Conservation (phyloP, 306 rosid species). For the cucumber (Cucumis sativus) region DNA sequence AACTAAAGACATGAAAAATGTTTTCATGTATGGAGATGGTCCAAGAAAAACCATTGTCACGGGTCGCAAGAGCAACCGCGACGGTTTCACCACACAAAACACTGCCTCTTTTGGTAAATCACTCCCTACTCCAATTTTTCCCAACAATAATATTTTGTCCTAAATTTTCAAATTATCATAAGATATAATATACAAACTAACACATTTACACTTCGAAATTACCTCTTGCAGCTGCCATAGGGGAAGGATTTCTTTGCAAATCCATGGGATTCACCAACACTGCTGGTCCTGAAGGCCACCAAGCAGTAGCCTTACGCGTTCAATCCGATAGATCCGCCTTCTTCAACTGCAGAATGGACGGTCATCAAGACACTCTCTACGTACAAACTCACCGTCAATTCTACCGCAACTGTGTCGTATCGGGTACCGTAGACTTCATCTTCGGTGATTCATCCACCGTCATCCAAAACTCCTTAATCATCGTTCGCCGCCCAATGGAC, state of each 20-base stretch:
- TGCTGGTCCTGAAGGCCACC: constrained; percentile 52
- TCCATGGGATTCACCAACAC: constrained; percentile 51
- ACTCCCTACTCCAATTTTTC: too few relatives aligned
- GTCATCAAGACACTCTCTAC: constrained; percentile 59
- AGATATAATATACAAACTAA: not conserved
- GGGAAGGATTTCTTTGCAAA: constrained; percentile 33
- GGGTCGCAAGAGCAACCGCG: constrained; percentile 21
- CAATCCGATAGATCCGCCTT: constrained; percentile 38
- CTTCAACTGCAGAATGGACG: constrained; percentile 48
- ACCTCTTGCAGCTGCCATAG: constrained; percentile 24
- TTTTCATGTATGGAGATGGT: constrained; percentile 66
- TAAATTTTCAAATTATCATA: too few relatives aligned
- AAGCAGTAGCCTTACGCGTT: constrained; percentile 68
- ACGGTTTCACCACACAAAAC: constrained; percentile 27
- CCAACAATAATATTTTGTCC: too few relatives aligned
- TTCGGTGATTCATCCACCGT: constrained; percentile 38
- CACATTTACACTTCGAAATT: not conserved
- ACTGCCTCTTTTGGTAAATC: constrained; percentile 43
- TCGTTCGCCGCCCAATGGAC: constrained; percentile 27
- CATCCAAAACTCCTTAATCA: constrained; percentile 46
- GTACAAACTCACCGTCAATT: constrained; percentile 47
- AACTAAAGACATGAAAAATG: constrained; percentile 7
- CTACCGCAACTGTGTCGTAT: constrained; percentile 64
- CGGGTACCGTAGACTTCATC: constrained; percentile 66
- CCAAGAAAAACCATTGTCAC: constrained; percentile 38